Base-by-base conservation (phyloP, 2,329 filamentous ascomycete genomes). In the Penicillium sp. region DNA sequence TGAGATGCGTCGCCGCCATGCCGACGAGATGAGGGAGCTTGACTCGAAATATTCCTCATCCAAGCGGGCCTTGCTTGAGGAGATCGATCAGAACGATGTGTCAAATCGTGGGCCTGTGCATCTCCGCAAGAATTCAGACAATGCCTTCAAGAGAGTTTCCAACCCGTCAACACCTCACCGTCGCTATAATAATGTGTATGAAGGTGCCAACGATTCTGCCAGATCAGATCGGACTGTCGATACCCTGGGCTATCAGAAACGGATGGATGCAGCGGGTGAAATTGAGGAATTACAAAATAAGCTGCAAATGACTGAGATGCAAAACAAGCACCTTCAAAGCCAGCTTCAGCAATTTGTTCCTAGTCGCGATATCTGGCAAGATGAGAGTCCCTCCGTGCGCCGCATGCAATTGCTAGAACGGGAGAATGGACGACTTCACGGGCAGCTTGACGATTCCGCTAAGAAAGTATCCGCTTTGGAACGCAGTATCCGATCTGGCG, bases 221-320 rank as follows among this genome's bases (percentile, higher is more conserved):
- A 83, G 86, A 36, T 95, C 90, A 2, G 91, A 97, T 64, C 81
- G 83, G 48, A 95, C 89, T 0, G 82, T 85, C 25, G 91, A 96
- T 66, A 86, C 89, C 12, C 75, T 90, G 37, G 85, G 84, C 56
- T 88, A 88, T 70, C 91, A 93, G 71, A 89, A 86, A 62, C 84
- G 86, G 35, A 91, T 94, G 84, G 91, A 97, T 64, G 75, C 95
- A 50, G 93, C 90, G 62, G 81, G 88, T 3, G 90, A 97, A 61
- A 77, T 96, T 9, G 91, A 97, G 66, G 84, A 95, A 67, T 78
- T 95, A 26, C 91, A 96, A 66, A 96, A 94, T 65, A 89, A 95
- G 66, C 79, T 97, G 44, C 91, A 97, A 64, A 82, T 97, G 66
- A 84, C 86, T 4, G 86, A 96, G 68, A 95, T 97, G 88, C 88